These are phyloP conservation scores for Acanthamoeba royreba DNA, from an alignment of 208 protist genomes.

Conservation along the genomic window DNA sequence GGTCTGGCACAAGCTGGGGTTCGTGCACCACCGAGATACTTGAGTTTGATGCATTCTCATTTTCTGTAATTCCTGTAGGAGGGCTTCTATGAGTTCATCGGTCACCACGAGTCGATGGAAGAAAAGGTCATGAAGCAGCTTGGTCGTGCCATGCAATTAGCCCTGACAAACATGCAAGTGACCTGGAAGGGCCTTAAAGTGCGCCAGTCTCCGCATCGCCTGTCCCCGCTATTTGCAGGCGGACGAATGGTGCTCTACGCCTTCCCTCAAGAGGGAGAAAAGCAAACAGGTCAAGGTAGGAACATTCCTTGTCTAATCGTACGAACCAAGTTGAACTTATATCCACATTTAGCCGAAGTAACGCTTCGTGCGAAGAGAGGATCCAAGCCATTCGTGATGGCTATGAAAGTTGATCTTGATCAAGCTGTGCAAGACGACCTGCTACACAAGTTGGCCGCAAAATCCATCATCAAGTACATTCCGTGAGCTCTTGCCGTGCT, in stretches of 20 bases:
- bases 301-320: not conserved
- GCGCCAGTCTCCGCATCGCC: not conserved
- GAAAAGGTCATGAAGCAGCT: slow-evolving; percentile 55
- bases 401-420: not conserved
- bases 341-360: too few relatives aligned
- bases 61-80: not conserved
- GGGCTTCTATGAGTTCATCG: slow-evolving; percentile 54
- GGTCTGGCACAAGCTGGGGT: slow-evolving; percentile 3
- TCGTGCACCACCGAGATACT: too few relatives aligned
- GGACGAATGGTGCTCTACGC: not conserved
- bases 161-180: slow-evolving; percentile 52
- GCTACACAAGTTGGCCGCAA: not conserved
- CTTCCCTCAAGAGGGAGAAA: not conserved
- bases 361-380: not conserved
- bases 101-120: slow-evolving; percentile 3
- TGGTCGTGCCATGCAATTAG: slow-evolving; percentile 42
- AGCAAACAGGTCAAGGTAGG: not conserved
- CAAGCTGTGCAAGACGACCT: not conserved
- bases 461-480: not conserved
- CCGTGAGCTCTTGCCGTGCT: not conserved
- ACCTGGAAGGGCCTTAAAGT: not conserved
- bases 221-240: not conserved
- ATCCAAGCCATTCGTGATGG: not conserved
- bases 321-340: too few relatives aligned
- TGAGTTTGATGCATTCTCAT: too few relatives aligned